Conservation (phyloP, 2,329 filamentous ascomycete species). For the Aspergillus japonicus region DNA sequence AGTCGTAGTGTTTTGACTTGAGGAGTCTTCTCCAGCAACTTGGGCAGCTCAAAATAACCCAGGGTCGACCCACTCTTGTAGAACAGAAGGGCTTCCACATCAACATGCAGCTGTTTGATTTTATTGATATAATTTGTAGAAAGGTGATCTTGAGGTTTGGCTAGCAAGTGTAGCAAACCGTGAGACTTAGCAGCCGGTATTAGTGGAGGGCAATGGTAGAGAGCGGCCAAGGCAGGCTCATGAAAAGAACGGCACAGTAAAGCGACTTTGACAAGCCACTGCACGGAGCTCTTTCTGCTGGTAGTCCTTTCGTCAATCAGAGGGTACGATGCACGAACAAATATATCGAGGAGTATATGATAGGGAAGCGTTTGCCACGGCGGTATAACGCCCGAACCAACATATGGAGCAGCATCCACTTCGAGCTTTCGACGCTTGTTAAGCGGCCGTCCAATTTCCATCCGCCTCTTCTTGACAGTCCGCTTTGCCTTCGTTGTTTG, state of each 20-base stretch:
- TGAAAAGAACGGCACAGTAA: slow-evolving; percentile 63
- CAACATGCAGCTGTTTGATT: slow-evolving; percentile 67
- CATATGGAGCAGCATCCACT: slow-evolving; percentile 13
- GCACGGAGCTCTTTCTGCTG: slow-evolving; percentile 26
- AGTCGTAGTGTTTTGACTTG: slow-evolving; percentile 70
- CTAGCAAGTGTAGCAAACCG: slow-evolving; percentile 54
- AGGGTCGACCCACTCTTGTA: slow-evolving; percentile 54
- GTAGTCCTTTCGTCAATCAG: slow-evolving; percentile 45
- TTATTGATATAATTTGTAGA: slow-evolving; percentile 67
- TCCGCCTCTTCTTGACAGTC: slow-evolving; percentile 12
- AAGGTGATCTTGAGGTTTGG: slow-evolving; percentile 51
- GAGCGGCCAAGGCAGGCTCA: slow-evolving; percentile 69
- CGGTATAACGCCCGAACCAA: slow-evolving; percentile 45
- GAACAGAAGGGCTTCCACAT: slow-evolving; percentile 59
- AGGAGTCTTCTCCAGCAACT: slow-evolving; percentile 63
- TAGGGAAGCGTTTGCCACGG: slow-evolving; percentile 65
- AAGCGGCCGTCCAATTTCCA: slow-evolving; percentile 23
- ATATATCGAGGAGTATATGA: slow-evolving; percentile 67
- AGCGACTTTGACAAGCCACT: slow-evolving; percentile 66
- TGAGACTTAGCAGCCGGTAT: slow-evolving; percentile 52
- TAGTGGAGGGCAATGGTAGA: slow-evolving; percentile 70
- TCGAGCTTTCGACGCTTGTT: slow-evolving; percentile 29
- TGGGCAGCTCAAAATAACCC: slow-evolving; percentile 56
- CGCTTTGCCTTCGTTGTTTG: slow-evolving; percentile 22
- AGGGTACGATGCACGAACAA: slow-evolving; percentile 64